Evolutionary conservation across 2,329 filamentous ascomycete species (phyloP), one percentile per base, ranked within the genome.

Genomic region (Colletotrichum theobromicola): DNA sequence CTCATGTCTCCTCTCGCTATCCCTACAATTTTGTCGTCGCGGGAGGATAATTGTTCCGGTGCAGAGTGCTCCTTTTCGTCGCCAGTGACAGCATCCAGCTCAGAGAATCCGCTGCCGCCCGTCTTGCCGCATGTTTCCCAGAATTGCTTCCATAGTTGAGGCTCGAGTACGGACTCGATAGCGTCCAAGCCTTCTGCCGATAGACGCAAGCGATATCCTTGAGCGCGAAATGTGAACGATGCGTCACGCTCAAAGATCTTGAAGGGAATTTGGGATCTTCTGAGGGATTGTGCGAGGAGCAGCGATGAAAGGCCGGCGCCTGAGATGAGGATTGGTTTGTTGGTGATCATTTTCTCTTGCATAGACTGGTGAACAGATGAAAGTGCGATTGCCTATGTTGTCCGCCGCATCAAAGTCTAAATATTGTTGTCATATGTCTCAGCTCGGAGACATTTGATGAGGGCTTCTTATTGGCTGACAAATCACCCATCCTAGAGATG

Each of bases 1-100:
- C 92, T 86, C 91, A 93, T 93, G 42, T 92, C 90, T 6, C 91
- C 91, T 7, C 92, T 83, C 0, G 90, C 87, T 57, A 93, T 92
- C 1, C 92, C 91, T 1, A 93, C 86, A 10, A 91, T 85, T 79
- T 92, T 91, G 10, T 89, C 90, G 57, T 84, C 90, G 18, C 91
- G 86, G 16, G 89, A 91, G 0, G 81, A 70, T 30, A 93, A 82
- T 2, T 78, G 81, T 76, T 85, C 82, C 7, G 79, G 74, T 0
- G 0, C 90, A 24, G 57, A 61, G 26, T 61, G 57, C 57, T 61
- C 57, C 10, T n/a, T 61, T 24, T 61, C 26, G 10, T 61, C 57
- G 10, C 28, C 57, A 7, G 57, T 61, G 5, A 61, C 15, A 5
- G 57, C 57, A 32, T 61, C 30, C 8, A 61, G 57, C 28, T 61